Conservation (phyloP, 73 alveolate species). For the Paramecium pentaurelia region DNA sequence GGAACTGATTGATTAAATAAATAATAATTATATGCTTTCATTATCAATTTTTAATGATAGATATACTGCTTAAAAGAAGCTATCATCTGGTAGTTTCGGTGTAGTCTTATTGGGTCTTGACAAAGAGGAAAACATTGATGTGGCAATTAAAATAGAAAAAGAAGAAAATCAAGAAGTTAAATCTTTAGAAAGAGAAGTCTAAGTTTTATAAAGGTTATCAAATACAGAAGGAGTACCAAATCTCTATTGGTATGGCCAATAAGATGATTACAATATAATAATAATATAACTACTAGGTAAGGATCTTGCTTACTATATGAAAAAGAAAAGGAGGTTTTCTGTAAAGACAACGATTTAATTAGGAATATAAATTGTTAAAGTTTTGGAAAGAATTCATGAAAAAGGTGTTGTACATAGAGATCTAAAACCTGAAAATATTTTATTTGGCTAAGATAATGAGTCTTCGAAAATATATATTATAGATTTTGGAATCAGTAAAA, state of each 20-base stretch:
- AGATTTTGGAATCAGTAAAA: conserved; percentile 52
- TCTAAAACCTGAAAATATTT: conserved; percentile 50
- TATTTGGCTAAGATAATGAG: conserved; percentile 44
- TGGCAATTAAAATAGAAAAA: conserved; percentile 54
- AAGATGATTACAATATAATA: conserved; percentile 30
- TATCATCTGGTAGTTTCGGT: conserved; percentile 90
- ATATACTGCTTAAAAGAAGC: conserved; percentile 55
- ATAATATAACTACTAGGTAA: conserved; percentile 37
- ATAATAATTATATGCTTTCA: not conserved
- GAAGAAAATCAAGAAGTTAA: conserved; percentile 61
- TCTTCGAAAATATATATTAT: not conserved
- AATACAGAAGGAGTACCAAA: conserved; percentile 27
- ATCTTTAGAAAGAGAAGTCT: conserved; percentile 39
- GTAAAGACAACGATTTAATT: conserved; percentile 36
- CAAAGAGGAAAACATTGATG: conserved; percentile 1
- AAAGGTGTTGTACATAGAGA: conserved; percentile 53
- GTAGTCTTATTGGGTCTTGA: conserved; percentile 51
- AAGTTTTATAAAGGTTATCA: not conserved
- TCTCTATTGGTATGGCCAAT: conserved; percentile 49
- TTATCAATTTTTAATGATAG: not conserved
- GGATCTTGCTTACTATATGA: conserved; percentile 53
- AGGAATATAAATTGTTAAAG: conserved; percentile 28
- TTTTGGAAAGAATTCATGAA: conserved; percentile 22
- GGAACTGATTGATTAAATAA: not conserved
- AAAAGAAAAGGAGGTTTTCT: conserved; percentile 21